phyloP scores from a whole-genome alignment of 805 yeast genomes.

The Kuraishia molischiana region DNA sequence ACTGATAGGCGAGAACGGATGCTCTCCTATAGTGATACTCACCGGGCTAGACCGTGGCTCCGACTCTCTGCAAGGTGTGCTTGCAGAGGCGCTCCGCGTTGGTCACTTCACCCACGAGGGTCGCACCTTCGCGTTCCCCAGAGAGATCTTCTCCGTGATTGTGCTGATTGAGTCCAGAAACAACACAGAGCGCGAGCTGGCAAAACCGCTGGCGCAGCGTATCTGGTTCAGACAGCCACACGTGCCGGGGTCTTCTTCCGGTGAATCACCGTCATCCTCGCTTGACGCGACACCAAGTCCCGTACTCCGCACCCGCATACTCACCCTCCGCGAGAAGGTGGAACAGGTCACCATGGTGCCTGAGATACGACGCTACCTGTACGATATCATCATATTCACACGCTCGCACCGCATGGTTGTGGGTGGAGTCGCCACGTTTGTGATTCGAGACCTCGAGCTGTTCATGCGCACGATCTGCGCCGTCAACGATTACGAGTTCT shows the following conservation, averaged over 20 bases:
- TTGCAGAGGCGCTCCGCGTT: background rate
- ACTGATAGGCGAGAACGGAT: too few relatives aligned
- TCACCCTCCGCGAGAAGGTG: conserved; percentile 6
- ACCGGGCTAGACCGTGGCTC: too few relatives aligned
- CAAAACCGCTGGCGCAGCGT: conserved; percentile 11
- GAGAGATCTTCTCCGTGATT: conserved; percentile 10
- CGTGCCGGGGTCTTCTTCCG: background rate
- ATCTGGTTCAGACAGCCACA: conserved; percentile 22
- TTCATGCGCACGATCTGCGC: conserved; percentile 31
- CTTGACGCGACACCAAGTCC: background rate
- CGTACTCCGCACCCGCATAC: background rate
- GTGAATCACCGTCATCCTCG: background rate
- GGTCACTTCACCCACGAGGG: background rate
- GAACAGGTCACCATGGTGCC: conserved; percentile 27
- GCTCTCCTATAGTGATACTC: too few relatives aligned
- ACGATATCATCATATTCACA: conserved; percentile 42
- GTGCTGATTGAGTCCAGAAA: conserved; percentile 10
- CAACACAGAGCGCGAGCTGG: conserved; percentile 10
- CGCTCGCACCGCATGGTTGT: conserved; percentile 45
- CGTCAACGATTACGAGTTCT: conserved; percentile 28
- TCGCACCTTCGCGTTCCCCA: background rate
- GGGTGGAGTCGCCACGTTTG: conserved; percentile 41
- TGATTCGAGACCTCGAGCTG: conserved; percentile 30
- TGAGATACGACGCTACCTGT: conserved; percentile 43
- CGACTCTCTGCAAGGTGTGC: background rate